Evolutionary conservation across 352 stramenopile species (phyloP).

Genomic region (Pythium grandisporangium): DNA sequence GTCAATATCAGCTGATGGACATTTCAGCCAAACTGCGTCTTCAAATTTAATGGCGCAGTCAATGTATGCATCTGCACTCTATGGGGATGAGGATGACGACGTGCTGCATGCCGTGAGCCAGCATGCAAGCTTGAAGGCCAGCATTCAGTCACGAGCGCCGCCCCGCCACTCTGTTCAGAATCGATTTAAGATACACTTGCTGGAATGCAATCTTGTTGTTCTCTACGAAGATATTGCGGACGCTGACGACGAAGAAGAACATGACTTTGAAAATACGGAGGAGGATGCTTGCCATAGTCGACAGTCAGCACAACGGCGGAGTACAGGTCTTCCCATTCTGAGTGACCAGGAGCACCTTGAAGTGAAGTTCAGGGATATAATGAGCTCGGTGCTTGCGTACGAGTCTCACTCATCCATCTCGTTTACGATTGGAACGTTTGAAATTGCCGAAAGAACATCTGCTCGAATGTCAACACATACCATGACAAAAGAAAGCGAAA

Average conservation of each 20-base stretch:
- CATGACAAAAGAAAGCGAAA: conserved; percentile 40
- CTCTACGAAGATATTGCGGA: conserved; percentile 78
- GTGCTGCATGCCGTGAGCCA: conserved; percentile 6
- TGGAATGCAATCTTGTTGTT: conserved; percentile 62
- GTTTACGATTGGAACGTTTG: conserved; percentile 50
- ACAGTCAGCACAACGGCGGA: conserved; percentile 9
- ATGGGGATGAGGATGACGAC: conserved; percentile 22
- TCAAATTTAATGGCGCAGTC: conserved; percentile 63
- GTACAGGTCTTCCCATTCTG: conserved; percentile 27
- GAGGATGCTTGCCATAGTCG: too few relatives aligned
- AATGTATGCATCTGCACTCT: conserved; percentile 76
- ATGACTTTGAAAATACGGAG: too few relatives aligned
- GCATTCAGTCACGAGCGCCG: conserved; percentile 21
- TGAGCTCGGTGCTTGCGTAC: conserved; percentile 57
- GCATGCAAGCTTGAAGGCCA: conserved; percentile 8
- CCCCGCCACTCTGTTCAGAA: conserved; percentile 46
- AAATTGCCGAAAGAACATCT: conserved; percentile 61
- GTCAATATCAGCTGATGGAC: conserved; percentile 20
- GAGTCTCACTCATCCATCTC: conserved; percentile 32
- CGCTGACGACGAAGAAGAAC: conserved; percentile 25
- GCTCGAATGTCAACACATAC: conserved; percentile 71
- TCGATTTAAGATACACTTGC: conserved; percentile 67
- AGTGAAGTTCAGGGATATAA: conserved; percentile 57
- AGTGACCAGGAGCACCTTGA: conserved; percentile 63
- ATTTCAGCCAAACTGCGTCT: conserved; percentile 15